Conservation (phyloP, 805 yeast species). For the Lachancea meyersii region DNA sequence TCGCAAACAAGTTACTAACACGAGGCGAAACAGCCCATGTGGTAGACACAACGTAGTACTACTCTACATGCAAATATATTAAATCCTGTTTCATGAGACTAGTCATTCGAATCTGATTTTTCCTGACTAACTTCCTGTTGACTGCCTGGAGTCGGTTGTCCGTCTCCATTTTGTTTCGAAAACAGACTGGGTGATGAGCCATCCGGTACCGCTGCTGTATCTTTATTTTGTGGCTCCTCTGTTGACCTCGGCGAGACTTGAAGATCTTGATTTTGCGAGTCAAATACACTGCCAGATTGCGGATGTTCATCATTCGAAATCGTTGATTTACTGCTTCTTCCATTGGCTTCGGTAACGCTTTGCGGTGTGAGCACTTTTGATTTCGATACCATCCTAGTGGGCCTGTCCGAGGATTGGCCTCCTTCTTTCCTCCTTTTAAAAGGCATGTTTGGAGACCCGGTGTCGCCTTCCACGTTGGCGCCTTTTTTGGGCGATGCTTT, state of each 20-base stretch:
- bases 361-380: slow-evolving; percentile 9
- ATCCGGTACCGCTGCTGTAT: background rate
- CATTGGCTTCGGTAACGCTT: slow-evolving; percentile 4
- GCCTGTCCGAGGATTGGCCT: background rate
- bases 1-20: too few relatives aligned
- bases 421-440: background rate
- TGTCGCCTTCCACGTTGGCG: background rate
- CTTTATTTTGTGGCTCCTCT: background rate
- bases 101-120: background rate
- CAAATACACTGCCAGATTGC: background rate
- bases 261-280: background rate
- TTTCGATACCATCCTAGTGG: background rate
- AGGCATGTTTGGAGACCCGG: background rate
- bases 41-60: background rate
- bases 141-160: background rate
- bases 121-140: background rate
- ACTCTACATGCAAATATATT: slow-evolving; percentile 5
- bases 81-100: background rate
- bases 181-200: background rate
- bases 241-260: slow-evolving; percentile 4
- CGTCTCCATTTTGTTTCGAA: background rate
- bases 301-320: slow-evolving; percentile 1
- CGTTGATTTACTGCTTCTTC: background rate
- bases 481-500: slow-evolving; percentile 1
- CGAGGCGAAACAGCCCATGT: too few relatives aligned